Base-by-base conservation (phyloP, 2,329 filamentous ascomycete genomes). In the Cryphonectria nitschkei region DNA sequence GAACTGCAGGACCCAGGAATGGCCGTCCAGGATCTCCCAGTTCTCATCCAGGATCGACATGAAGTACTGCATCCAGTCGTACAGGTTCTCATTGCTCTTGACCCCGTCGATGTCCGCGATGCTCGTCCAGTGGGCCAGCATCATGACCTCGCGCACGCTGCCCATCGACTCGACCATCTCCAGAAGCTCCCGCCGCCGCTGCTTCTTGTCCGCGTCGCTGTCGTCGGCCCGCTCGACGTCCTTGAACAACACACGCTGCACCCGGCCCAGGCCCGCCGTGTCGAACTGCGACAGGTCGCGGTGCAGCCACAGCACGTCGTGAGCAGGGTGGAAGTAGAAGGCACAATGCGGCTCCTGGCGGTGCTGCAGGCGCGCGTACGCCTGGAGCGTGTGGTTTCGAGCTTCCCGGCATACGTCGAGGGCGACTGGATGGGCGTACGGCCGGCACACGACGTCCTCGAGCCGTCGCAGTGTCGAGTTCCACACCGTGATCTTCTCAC, bases 61-160 rank as follows among this genome's bases (percentile, higher is more conserved):
- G 52, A 71, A 73, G 52, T 73, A 73, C 67, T 73, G 71, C 71
- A 73, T 71, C 71, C 71, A 73, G 67, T 73, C 71, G 58, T 71
- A 71, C 22, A 73, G 66, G 1, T 63, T 71, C 71, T 71, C 69
- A 34, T 39, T 58, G 64, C 43, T 67, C 68, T 69, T 68, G 7
- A 26, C 41, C 29, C 56, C 69, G 50, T 73, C 71, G 46, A 73
- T 34, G 50, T 73, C 71, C 9, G 66, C 69, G 32, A 73, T 73
- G 71, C 71, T 73, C 37, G 71, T 73, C 71, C 71, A 73, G 69
- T 73, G 71, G 22, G 70, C 71, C 61, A 73, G 69, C 11, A 71
- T 67, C 66, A 73, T 71, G 56, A 73, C 71, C 67, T 73, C 71
- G 61, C 71, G 69, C 66, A 73, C 69, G 56, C 39, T 58, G 63